Evolutionary conservation across 1,139 yeast genomes (phyloP).

Genomic region (Hanseniaspora uvarum): DNA sequence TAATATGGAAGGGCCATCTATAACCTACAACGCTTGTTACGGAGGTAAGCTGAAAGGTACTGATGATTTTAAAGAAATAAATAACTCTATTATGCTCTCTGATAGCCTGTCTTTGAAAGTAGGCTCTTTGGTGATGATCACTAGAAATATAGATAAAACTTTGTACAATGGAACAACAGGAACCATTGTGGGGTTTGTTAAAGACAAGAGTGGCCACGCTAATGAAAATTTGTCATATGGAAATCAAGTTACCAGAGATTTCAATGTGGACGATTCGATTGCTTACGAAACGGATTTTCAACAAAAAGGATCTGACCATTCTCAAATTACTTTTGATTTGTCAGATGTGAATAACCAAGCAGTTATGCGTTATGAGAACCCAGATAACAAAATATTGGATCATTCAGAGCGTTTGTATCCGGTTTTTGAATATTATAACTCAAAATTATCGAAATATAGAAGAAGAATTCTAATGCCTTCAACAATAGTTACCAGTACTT

Average conservation of each 20-base stretch:
- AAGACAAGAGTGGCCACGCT: slow-evolving; percentile 38
- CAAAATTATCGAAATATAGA: background rate
- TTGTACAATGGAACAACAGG: slow-evolving; percentile 92
- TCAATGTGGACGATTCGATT: background rate
- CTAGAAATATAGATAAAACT: slow-evolving; percentile 77
- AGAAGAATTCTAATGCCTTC: background rate
- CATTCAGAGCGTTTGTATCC: background rate
- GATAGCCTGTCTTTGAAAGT: slow-evolving; percentile 50
- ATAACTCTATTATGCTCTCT: slow-evolving; percentile 32
- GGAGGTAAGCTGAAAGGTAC: background rate
- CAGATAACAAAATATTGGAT: background rate
- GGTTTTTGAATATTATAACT: background rate
- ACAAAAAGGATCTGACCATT: slow-evolving; percentile 2
- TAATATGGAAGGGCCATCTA: background rate
- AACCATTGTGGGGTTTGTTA: slow-evolving; percentile 64
- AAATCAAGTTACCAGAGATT: background rate
- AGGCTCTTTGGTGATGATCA: slow-evolving; percentile 93
- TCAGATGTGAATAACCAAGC: slow-evolving; percentile 33
- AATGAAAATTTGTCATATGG: background rate
- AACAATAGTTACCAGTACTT: background rate
- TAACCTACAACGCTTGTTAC: background rate
- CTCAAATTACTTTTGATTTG: slow-evolving; percentile 24
- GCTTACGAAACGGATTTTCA: background rate
- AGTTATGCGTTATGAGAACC: slow-evolving; percentile 14
- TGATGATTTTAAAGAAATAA: background rate